Percentiles rank a stretch among this genome's conserved stretches.
Evolutionary conservation across 73 alveolate species (phyloP).

Genomic region (Durusdinium trenchii): DNA sequence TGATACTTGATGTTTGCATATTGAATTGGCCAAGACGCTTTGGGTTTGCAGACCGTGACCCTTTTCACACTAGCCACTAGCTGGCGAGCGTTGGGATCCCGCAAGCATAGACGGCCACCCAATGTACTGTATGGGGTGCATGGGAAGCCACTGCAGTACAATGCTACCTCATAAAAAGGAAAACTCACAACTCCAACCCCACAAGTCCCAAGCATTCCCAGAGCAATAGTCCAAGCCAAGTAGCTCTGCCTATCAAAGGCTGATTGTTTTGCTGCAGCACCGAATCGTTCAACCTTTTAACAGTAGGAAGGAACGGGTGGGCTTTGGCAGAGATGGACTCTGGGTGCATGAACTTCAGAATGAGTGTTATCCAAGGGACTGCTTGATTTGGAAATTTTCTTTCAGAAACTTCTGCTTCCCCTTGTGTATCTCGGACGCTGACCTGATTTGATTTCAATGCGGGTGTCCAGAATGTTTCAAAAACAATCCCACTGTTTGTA

Average conservation of each 20-base stretch:
- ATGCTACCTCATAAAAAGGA: neutral
- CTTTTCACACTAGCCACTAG: neutral
- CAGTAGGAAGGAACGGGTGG: neutral
- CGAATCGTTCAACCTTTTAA: neutral
- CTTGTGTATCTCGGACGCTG: neutral
- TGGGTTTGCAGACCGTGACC: neutral
- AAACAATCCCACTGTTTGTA: neutral
- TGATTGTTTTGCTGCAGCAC: neutral
- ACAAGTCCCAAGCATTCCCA: neutral
- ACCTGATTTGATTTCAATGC: neutral
- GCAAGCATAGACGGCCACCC: neutral
- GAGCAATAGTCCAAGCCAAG: neutral
- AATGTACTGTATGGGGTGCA: slow-evolving; percentile 4
- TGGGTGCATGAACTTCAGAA: neutral
- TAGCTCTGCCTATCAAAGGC: neutral
- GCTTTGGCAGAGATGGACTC: neutral
- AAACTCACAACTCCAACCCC: neutral
- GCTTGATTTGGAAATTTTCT: neutral
- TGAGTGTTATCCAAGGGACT: neutral
- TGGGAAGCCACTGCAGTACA: neutral
- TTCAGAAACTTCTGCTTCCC: neutral
- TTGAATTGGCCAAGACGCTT: neutral
- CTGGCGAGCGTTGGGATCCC: neutral
- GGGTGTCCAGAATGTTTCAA: neutral
- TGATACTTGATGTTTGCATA: too few relatives aligned